Conservation (phyloP, 768 basidiomycete species). For the Porpolomopsis calyptriformis region DNA sequence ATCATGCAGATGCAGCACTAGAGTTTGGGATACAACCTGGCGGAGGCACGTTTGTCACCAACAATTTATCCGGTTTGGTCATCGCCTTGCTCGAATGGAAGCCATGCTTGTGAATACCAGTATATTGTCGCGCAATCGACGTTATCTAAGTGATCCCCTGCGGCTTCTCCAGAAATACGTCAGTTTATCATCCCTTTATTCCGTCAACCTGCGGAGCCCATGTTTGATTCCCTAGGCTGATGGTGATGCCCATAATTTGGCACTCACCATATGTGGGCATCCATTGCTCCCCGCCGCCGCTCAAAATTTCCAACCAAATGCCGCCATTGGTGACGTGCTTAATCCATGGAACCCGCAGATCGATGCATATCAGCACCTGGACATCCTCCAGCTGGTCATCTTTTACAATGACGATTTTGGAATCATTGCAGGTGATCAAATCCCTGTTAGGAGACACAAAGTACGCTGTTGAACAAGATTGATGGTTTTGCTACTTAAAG, state of each 20-base stretch:
- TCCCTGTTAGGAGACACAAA: background rate
- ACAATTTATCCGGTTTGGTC: background rate
- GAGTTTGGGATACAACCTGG: background rate
- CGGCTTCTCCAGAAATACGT: constrained; percentile 2
- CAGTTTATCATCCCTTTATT: background rate
- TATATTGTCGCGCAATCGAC: background rate
- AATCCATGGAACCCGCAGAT: background rate
- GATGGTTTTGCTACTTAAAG: too few relatives aligned
- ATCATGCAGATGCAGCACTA: background rate
- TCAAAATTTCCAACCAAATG: constrained; percentile 1
- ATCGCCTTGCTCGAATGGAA: background rate
- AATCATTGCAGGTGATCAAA: background rate
- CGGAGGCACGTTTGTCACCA: background rate
- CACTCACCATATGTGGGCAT: background rate
- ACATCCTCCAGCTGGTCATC: background rate
- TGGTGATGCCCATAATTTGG: constrained; percentile 2
- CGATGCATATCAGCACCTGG: constrained; percentile 1
- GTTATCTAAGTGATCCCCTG: background rate
- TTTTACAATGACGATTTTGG: constrained; percentile 3
- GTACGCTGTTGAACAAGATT: too few relatives aligned
- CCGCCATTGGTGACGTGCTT: background rate
- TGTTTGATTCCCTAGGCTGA: background rate
- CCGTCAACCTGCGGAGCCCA: background rate
- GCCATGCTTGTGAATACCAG: background rate
- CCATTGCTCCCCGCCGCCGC: background rate